Evolutionary conservation across 2,329 filamentous ascomycete genomes (phyloP).

Genomic region (Teratosphaeria epicoccoides): DNA sequence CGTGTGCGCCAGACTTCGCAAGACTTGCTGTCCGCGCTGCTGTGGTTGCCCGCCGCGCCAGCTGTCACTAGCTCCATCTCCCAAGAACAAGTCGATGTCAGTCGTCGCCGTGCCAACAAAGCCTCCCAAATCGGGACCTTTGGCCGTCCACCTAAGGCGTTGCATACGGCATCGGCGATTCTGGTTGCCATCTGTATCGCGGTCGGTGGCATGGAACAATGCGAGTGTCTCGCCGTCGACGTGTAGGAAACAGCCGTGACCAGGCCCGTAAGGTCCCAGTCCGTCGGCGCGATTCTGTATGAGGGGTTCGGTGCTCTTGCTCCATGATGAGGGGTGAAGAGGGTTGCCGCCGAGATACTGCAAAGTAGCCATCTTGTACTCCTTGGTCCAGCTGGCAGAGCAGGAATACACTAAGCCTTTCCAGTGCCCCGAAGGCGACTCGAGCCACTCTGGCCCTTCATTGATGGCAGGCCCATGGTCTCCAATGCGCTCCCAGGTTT

Average conservation of each 20-base stretch:
- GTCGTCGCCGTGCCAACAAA: conserved; percentile 28
- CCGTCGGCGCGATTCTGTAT: conserved; percentile 29
- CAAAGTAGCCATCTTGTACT: conserved; percentile 40
- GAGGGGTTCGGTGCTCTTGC: conserved; percentile 30
- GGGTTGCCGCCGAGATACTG: conserved; percentile 33
- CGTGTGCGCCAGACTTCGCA: not conserved
- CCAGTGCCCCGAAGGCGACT: conserved; percentile 23
- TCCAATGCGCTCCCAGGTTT: conserved; percentile 32
- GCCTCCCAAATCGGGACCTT: conserved; percentile 33
- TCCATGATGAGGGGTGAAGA: conserved; percentile 28
- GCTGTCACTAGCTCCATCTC: not conserved
- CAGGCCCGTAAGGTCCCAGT: conserved; percentile 33
- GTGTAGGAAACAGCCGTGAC: conserved; percentile 36
- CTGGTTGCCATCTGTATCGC: conserved; percentile 34
- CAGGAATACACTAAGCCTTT: conserved; percentile 37
- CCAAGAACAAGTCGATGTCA: conserved; percentile 14
- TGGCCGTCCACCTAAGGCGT: conserved; percentile 27
- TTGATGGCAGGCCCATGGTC: conserved; percentile 31
- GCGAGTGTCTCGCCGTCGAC: conserved; percentile 32
- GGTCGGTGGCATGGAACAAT: conserved; percentile 38
- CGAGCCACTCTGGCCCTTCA: conserved; percentile 27
- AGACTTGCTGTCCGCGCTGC: not conserved
- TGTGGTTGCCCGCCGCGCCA: not conserved
- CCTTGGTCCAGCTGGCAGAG: conserved; percentile 36
- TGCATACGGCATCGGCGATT: conserved; percentile 36